phyloP scores from a whole-genome alignment of 306 rosid species.

The Dryas alaskensis region DNA sequence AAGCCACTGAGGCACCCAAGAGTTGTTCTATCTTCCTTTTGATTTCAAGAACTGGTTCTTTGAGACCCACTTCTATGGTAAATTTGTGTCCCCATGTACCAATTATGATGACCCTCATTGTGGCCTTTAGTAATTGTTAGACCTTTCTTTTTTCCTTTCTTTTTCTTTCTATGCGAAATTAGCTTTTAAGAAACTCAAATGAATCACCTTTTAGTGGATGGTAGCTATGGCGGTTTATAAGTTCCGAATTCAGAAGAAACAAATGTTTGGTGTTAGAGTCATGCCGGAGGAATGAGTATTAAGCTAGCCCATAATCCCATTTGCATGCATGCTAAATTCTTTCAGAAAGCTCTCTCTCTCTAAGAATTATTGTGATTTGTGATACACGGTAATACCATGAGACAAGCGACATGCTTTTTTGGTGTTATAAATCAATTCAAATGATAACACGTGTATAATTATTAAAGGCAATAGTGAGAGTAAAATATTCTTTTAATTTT shows the following conservation, averaged over 20 bases:
- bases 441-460: too few species aligned
- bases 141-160: too few species aligned
- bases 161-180: not conserved
- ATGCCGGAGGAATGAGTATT: slow-evolving; percentile 4
- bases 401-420: too few species aligned
- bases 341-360: slow-evolving; percentile 1
- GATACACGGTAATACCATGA: too few species aligned
- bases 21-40: slow-evolving; percentile 71
- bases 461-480: too few species aligned
- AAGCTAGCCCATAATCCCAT: not conserved
- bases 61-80: slow-evolving; percentile 47
- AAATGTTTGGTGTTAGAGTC: not conserved
- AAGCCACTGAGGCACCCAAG: slow-evolving; percentile 51
- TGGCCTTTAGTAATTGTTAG: not conserved
- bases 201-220: not conserved
- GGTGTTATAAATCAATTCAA: too few species aligned
- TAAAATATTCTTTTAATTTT: too few species aligned
- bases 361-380: too few species aligned
- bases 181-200: not conserved
- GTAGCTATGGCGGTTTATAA: not conserved
- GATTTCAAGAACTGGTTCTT: slow-evolving; percentile 63
- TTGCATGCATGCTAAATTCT: slow-evolving; percentile 10
- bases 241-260: not conserved
- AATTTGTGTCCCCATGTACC: slow-evolving; percentile 42
- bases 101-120: slow-evolving; percentile 42